These are phyloP conservation scores for Mortierella sp. DNA, from an alignment of 371 early-diverging fungal species.

Conservation along the genomic window DNA sequence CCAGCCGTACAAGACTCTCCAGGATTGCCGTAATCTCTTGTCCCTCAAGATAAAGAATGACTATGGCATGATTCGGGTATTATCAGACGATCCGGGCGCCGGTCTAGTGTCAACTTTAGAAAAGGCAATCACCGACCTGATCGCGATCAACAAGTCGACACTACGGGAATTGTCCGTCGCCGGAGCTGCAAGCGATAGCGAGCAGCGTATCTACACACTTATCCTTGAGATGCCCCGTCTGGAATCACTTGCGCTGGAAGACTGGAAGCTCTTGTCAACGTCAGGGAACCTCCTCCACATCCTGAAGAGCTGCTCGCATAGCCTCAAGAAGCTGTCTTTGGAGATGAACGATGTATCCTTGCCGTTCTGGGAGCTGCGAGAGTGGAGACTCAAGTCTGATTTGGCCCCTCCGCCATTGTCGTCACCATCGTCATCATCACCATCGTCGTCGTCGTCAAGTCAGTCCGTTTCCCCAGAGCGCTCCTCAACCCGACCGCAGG, in stretches of 20 bases:
- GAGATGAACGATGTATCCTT: constrained; percentile 11
- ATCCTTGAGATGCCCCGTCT: constrained; percentile 7
- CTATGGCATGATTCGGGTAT: background rate
- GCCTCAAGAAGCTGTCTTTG: constrained; percentile 2
- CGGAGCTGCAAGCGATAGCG: background rate
- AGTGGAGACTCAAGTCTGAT: too few species aligned
- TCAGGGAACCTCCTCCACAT: background rate
- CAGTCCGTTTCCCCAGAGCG: too few species aligned
- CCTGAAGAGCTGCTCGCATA: background rate
- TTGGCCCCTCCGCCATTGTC: too few species aligned
- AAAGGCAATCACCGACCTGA: background rate
- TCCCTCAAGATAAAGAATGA: background rate
- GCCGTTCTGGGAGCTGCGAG: background rate
- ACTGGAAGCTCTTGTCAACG: background rate
- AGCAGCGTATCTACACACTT: background rate
- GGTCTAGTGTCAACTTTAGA: background rate
- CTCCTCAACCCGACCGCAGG: background rate
- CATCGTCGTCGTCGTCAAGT: too few species aligned
- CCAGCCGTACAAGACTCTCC: background rate
- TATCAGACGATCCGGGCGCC: background rate
- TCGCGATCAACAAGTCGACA: constrained; percentile 1
- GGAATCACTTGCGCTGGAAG: background rate
- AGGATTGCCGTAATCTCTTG: constrained; percentile 12
- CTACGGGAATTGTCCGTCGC: background rate
- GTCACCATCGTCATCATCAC: too few species aligned